These are phyloP conservation scores for Colletotrichum sp. DNA, from an alignment of 2,329 filamentous ascomycete species.

Conservation along the genomic window DNA sequence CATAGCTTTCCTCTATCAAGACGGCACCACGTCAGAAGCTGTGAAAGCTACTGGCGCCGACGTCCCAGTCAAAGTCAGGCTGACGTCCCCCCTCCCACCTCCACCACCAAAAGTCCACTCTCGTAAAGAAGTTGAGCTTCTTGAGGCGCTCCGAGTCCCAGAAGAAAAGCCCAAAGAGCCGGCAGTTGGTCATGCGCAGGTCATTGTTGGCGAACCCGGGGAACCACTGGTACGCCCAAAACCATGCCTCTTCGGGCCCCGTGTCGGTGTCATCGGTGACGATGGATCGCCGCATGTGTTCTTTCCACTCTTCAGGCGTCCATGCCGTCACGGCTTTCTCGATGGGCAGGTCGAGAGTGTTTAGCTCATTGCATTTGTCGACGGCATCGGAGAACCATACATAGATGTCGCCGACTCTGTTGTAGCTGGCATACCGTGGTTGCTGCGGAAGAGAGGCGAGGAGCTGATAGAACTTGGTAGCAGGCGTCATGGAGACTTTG, in stretches of 20 bases:
- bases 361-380: not conserved
- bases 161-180: slow-evolving; percentile 14
- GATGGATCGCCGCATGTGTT: not conserved
- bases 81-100: slow-evolving; percentile 16
- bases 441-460: slow-evolving; percentile 2
- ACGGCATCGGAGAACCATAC: slow-evolving; percentile 12
- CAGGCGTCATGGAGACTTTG: not conserved
- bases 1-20: not conserved
- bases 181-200: slow-evolving; percentile 10
- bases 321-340: not conserved
- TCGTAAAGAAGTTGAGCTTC: slow-evolving; percentile 13
- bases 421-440: slow-evolving; percentile 12
- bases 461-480: slow-evolving; percentile 1
- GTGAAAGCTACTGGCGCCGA: not conserved
- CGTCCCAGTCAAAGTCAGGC: slow-evolving; percentile 12
- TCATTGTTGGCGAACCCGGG: not conserved
- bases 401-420: slow-evolving; percentile 8
- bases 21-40: not conserved
- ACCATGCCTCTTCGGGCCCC: slow-evolving; percentile 16
- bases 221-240: slow-evolving; percentile 13
- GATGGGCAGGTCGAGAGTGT: not conserved
- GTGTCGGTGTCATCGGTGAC: not conserved
- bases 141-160: slow-evolving; percentile 10
- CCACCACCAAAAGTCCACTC: slow-evolving; percentile 10
- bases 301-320: not conserved